These are phyloP conservation scores for Plasmodium gonderi DNA, from an alignment of 169 alveolate species.

Conservation along the genomic window DNA sequence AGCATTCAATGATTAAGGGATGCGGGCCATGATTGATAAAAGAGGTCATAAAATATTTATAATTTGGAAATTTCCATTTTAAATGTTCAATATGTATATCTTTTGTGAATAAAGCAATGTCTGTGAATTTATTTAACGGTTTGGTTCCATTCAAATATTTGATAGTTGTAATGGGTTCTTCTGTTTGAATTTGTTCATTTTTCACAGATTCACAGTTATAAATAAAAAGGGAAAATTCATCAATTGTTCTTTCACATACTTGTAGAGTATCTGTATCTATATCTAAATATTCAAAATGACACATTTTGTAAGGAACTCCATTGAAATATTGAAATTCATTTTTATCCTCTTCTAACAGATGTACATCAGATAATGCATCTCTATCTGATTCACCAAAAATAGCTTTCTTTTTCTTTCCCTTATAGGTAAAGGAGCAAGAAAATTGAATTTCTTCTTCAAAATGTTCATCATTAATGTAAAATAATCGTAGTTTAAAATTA, in stretches of 20 bases:
- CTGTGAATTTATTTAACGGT: conserved; percentile 1
- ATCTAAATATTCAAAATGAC: conserved; percentile 27
- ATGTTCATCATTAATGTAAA: background rate
- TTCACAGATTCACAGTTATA: conserved; percentile 17
- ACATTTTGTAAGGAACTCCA: conserved; percentile 28
- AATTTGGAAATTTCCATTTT: conserved; percentile 2
- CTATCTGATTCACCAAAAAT: conserved; percentile 15
- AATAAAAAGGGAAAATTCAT: conserved; percentile 33
- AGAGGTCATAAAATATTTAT: conserved; percentile 23
- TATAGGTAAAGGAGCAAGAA: conserved; percentile 14
- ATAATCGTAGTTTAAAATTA: conserved; percentile 14
- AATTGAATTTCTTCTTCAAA: conserved; percentile 9
- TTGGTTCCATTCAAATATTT: conserved; percentile 6
- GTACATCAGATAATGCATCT: background rate
- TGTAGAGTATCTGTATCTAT: background rate
- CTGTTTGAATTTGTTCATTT: background rate
- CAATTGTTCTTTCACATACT: conserved; percentile 54
- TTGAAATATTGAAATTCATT: background rate
- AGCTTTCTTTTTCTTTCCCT: conserved; percentile 7
- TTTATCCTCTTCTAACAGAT: conserved; percentile 16
- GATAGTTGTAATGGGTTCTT: conserved; percentile 3
- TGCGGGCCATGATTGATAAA: conserved; percentile 51
- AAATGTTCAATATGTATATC: conserved; percentile 17
- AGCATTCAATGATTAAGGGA: conserved; percentile 40
- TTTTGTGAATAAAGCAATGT: conserved; percentile 2